Conservation (phyloP, 495 filamentous ascomycete species). For the Ramalina intermedia region DNA sequence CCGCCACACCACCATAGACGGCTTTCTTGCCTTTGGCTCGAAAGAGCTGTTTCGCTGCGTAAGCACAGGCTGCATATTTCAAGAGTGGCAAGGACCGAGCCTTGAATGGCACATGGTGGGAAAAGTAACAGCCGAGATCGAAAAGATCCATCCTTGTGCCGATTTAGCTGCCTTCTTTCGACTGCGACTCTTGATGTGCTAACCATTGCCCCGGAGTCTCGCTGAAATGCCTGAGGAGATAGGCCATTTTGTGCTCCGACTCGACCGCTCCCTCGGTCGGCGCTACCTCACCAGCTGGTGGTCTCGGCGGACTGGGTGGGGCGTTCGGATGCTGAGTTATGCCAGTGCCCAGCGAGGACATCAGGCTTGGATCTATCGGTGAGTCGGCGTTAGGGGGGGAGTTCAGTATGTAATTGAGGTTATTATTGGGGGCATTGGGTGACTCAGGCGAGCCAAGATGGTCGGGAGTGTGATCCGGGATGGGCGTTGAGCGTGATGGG, state of each 20-base stretch:
- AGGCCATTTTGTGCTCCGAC: constrained; percentile 42
- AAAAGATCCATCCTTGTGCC: constrained; percentile 48
- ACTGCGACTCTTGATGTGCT: constrained; percentile 5
- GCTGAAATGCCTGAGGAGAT: constrained; percentile 45
- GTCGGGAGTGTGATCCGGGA: not conserved
- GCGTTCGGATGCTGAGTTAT: not conserved
- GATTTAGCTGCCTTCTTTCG: constrained; percentile 9
- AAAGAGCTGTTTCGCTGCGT: constrained; percentile 47
- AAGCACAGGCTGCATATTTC: constrained; percentile 45
- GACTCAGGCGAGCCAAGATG: not conserved
- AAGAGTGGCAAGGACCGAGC: constrained; percentile 41
- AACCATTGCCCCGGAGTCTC: constrained; percentile 45
- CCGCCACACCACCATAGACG: constrained; percentile 31
- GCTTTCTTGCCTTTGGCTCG: constrained; percentile 38
- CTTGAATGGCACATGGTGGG: constrained; percentile 42
- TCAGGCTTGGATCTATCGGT: constrained; percentile 30
- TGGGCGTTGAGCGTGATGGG: constrained; percentile 17
- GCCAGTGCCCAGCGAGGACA: constrained; percentile 14
- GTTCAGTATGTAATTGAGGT: constrained; percentile 45
- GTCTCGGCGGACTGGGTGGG: not conserved
- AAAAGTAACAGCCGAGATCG: constrained; percentile 45
- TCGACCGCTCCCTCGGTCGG: constrained; percentile 24
- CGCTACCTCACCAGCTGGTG: not conserved
- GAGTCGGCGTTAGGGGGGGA: constrained; percentile 35
- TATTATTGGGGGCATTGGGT: constrained; percentile 9